phyloP scores from a whole-genome alignment of 345 rosid genomes.

The Cardamine chenopodiifolia region DNA sequence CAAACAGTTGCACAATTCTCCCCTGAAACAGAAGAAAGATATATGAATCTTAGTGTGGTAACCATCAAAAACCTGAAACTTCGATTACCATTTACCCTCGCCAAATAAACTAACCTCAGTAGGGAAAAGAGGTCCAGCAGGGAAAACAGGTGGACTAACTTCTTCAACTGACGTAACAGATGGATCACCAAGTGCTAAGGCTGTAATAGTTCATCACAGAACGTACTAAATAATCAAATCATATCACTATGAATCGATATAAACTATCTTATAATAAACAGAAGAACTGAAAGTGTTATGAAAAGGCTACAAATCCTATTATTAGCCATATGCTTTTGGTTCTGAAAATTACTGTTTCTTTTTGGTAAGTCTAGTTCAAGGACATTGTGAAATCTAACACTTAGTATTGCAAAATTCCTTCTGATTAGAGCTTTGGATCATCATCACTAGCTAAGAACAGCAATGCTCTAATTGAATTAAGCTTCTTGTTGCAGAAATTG shows the following conservation, averaged over 20 bases:
- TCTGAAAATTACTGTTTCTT: not conserved
- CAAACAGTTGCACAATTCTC: slow-evolving; percentile 80
- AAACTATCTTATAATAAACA: not conserved
- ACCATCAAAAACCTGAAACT: slow-evolving; percentile 1
- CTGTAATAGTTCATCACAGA: slow-evolving; percentile 41
- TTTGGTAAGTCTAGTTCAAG: not conserved
- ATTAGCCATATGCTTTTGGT: not conserved
- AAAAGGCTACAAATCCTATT: not conserved
- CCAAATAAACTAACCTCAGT: slow-evolving; percentile 54
- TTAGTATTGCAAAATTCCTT: not conserved
- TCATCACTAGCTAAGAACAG: slow-evolving; percentile 9
- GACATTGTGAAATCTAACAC: not conserved
- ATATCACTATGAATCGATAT: not conserved
- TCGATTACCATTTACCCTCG: not conserved
- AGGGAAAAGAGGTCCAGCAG: slow-evolving; percentile 84
- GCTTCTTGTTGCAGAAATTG: not conserved
- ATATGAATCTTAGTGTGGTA: not conserved
- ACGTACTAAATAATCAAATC: slow-evolving; percentile 3
- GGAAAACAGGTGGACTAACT: slow-evolving; percentile 78
- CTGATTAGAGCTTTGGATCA: not conserved
- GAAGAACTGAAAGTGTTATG: not conserved
- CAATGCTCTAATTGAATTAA: not conserved
- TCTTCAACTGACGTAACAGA: slow-evolving; percentile 66
- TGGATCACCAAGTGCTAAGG: slow-evolving; percentile 85
- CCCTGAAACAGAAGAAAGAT: slow-evolving; percentile 53